Conservation (phyloP, 352 stramenopile genomes). For the Phytophthora brassicae region DNA sequence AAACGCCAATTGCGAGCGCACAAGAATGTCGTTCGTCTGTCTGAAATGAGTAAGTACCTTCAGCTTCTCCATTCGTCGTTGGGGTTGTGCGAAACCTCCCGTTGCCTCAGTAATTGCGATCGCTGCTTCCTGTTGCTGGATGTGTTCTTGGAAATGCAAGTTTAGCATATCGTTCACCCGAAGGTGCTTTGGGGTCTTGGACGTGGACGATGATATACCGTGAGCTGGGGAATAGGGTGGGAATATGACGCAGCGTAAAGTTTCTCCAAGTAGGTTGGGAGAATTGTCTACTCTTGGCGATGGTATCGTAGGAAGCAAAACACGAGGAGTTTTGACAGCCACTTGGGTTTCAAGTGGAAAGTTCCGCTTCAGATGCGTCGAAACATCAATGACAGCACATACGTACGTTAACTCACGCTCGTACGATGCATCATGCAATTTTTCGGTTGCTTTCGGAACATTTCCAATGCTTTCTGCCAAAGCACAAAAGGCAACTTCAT, state of each 20-base stretch:
- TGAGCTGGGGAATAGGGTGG: constrained; percentile 21
- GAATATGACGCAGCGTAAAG: constrained; percentile 18
- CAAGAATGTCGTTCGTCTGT: constrained; percentile 36
- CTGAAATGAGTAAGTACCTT: constrained; percentile 56
- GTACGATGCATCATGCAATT: constrained; percentile 53
- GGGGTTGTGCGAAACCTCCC: constrained; percentile 4
- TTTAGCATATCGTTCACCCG: constrained; percentile 47
- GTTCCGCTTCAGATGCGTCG: constrained; percentile 17
- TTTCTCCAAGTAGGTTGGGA: background rate
- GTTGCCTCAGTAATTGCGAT: constrained; percentile 19
- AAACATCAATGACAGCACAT: constrained; percentile 53
- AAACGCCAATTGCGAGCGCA: constrained; percentile 43
- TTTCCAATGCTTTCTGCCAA: constrained; percentile 57
- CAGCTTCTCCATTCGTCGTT: constrained; percentile 27
- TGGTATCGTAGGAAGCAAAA: constrained; percentile 40
- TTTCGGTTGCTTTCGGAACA: constrained; percentile 51
- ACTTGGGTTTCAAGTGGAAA: constrained; percentile 18
- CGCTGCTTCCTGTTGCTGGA: constrained; percentile 26
- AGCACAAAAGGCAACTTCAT: constrained; percentile 58
- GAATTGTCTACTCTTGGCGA: constrained; percentile 12
- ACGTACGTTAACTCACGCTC: constrained; percentile 64
- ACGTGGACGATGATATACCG: background rate
- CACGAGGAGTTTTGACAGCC: constrained; percentile 7
- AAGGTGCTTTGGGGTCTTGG: constrained; percentile 21
- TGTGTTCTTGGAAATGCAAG: constrained; percentile 43